These are phyloP conservation scores for Acrocalymma vagum DNA, from an alignment of 2,329 filamentous ascomycete genomes.

Conservation along the genomic window DNA sequence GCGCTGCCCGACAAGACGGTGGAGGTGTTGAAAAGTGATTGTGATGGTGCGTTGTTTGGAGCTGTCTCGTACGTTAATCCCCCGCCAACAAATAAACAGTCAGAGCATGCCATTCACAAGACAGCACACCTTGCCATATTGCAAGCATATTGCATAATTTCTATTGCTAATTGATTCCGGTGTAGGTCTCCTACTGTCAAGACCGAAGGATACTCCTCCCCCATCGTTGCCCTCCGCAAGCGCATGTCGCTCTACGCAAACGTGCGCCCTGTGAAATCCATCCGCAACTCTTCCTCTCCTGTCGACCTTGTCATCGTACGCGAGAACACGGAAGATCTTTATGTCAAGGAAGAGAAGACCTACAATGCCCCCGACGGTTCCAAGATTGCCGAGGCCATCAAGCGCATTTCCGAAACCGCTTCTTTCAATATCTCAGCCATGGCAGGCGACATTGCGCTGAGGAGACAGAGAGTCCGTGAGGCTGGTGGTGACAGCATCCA, in stretches of 20 bases:
- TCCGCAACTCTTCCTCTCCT: slow-evolving; percentile 68
- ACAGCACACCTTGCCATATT: too few relatives aligned
- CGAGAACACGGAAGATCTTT: slow-evolving; percentile 98
- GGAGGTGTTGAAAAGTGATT: slow-evolving; percentile 86
- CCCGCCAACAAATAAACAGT: not conserved
- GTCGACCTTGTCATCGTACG: slow-evolving; percentile 98
- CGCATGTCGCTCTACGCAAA: slow-evolving; percentile 95
- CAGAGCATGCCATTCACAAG: not conserved
- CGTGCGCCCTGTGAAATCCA: slow-evolving; percentile 92
- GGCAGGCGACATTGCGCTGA: slow-evolving; percentile 91
- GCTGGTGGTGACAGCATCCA: slow-evolving; percentile 68
- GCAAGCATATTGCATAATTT: too few relatives aligned
- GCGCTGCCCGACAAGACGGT: slow-evolving; percentile 93
- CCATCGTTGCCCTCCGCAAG: slow-evolving; percentile 96
- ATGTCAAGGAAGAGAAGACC: slow-evolving; percentile 96
- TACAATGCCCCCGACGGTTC: slow-evolving; percentile 74
- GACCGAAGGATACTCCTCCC: slow-evolving; percentile 94
- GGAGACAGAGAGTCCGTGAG: slow-evolving; percentile 81
- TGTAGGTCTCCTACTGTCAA: slow-evolving; percentile 86
- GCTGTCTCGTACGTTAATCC: slow-evolving; percentile 72
- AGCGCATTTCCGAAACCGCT: slow-evolving; percentile 90
- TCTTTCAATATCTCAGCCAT: slow-evolving; percentile 88
- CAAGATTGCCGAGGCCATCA: slow-evolving; percentile 96
- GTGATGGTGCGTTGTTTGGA: slow-evolving; percentile 95
- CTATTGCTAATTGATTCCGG: too few relatives aligned